These are phyloP conservation scores for Vitis riparia DNA, from an alignment of 164 flowering plant genomes.

Conservation along the genomic window DNA sequence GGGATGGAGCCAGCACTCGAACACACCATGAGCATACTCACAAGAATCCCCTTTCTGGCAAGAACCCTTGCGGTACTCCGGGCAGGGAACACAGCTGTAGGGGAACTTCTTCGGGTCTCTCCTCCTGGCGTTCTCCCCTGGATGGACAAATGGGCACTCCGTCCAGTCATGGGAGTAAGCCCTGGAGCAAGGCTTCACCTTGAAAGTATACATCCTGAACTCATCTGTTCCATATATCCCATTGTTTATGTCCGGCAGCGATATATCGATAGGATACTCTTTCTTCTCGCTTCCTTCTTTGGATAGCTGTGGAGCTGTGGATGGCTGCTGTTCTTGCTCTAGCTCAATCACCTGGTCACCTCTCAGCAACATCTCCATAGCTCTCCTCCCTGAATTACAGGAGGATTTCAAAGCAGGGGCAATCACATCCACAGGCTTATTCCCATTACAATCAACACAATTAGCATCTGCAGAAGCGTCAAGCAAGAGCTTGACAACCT, in stretches of 20 bases:
- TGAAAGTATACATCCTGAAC: conserved; percentile 88
- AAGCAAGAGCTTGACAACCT: conserved; percentile 57
- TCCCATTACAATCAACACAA: conserved; percentile 53
- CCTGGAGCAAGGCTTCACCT: conserved; percentile 93
- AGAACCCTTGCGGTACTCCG: conserved; percentile 82
- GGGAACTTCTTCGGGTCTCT: conserved; percentile 83
- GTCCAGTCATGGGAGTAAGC: conserved; percentile 98
- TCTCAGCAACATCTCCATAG: conserved; percentile 55
- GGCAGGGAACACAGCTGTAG: conserved; percentile 94
- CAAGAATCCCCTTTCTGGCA: conserved; percentile 79
- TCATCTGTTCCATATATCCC: conserved; percentile 86
- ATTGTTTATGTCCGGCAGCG: conserved; percentile 80
- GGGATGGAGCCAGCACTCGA: conserved; percentile 96
- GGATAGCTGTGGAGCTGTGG: conserved; percentile 15
- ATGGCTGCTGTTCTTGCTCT: conserved; percentile 23
- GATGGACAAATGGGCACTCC: conserved; percentile 95
- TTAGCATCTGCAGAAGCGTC: conserved; percentile 57
- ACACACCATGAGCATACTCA: conserved; percentile 95
- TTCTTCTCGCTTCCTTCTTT: conserved; percentile 60
- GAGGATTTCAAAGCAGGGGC: conserved; percentile 25
- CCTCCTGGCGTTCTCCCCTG: conserved; percentile 91
- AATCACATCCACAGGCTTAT: conserved; percentile 49
- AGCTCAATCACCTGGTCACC: conserved; percentile 26
- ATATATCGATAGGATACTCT: conserved; percentile 64
- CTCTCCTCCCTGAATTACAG: conserved; percentile 20